Percentiles rank a stretch among this genome's conserved stretches.
phyloP scores from a whole-genome alignment of 305 asterid genomes.

The Solanum hybrid region DNA sequence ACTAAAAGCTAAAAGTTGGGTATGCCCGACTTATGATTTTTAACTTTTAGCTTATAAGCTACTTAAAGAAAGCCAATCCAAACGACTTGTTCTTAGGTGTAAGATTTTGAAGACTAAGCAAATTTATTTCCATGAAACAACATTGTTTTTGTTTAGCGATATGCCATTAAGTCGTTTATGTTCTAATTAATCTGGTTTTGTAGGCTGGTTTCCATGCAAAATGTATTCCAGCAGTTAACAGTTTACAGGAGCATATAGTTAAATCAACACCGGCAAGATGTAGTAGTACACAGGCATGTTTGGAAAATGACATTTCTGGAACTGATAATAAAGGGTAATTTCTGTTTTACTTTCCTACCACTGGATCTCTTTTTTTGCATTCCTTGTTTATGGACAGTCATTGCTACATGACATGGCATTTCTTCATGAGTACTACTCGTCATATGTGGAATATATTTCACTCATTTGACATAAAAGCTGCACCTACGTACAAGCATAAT shows the following conservation, averaged over 20 bases:
- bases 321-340: slow-evolving; percentile 31
- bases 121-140: neutral
- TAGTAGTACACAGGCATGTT: slow-evolving; percentile 39
- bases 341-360: neutral
- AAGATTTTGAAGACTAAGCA: neutral
- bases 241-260: slow-evolving; percentile 20
- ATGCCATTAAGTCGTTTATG: neutral
- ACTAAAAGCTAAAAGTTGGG: neutral
- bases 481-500: neutral
- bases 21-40: neutral
- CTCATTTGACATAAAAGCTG: neutral
- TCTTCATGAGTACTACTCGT: neutral
- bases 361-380: neutral
- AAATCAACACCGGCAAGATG: slow-evolving; percentile 23
- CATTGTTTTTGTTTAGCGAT: neutral
- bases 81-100: neutral
- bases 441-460: neutral
- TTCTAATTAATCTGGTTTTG: neutral
- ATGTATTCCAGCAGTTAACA: slow-evolving; percentile 16
- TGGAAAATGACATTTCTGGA: slow-evolving; percentile 33
- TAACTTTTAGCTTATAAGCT: neutral
- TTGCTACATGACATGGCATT: neutral
- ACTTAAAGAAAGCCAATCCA: neutral
- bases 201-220: slow-evolving; percentile 31
- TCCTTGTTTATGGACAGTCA: neutral